phyloP scores from a whole-genome alignment of 768 basidiomycete species.

The Wakefieldia striispora region DNA sequence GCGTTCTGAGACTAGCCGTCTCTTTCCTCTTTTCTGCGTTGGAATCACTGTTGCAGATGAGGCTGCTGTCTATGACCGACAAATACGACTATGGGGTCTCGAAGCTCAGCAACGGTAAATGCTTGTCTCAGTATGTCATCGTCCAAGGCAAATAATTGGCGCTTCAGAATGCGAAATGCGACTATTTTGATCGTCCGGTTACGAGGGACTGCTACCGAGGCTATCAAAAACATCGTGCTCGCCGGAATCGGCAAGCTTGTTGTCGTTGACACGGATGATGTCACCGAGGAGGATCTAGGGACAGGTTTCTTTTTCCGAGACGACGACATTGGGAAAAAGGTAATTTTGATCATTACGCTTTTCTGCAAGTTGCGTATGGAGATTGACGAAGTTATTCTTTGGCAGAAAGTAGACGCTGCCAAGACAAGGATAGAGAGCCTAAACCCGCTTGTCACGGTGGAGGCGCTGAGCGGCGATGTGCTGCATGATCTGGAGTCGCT shows the following conservation, averaged over 20 bases:
- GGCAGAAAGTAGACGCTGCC: constrained; percentile 82
- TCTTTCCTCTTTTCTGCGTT: background rate
- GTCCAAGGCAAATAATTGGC: constrained; percentile 8
- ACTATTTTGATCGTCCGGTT: constrained; percentile 82
- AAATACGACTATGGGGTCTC: constrained; percentile 96
- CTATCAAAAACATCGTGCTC: constrained; percentile 96
- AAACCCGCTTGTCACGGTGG: constrained; percentile 87
- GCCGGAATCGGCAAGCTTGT: constrained; percentile 92
- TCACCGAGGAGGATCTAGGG: constrained; percentile 84
- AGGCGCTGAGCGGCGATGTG: constrained; percentile 55
- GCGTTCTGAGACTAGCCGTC: constrained; percentile 1
- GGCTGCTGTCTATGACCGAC: constrained; percentile 91
- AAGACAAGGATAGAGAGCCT: constrained; percentile 82
- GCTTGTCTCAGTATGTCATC: background rate
- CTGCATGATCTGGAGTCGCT: constrained; percentile 52
- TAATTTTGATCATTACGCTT: constrained; percentile 28
- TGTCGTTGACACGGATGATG: constrained; percentile 74
- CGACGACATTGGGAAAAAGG: constrained; percentile 88
- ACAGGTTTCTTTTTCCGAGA: constrained; percentile 93
- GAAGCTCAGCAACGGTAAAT: constrained; percentile 92
- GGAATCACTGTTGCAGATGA: constrained; percentile 40
- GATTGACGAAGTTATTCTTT: constrained; percentile 22
- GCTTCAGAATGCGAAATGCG: constrained; percentile 84
- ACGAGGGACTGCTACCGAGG: constrained; percentile 85
- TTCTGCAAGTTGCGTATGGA: constrained; percentile 37